Evolutionary conservation across 2,329 filamentous ascomycete genomes (phyloP), one percentile per base, ranked within the genome.

Genomic region (Exophiala aquamarina): DNA sequence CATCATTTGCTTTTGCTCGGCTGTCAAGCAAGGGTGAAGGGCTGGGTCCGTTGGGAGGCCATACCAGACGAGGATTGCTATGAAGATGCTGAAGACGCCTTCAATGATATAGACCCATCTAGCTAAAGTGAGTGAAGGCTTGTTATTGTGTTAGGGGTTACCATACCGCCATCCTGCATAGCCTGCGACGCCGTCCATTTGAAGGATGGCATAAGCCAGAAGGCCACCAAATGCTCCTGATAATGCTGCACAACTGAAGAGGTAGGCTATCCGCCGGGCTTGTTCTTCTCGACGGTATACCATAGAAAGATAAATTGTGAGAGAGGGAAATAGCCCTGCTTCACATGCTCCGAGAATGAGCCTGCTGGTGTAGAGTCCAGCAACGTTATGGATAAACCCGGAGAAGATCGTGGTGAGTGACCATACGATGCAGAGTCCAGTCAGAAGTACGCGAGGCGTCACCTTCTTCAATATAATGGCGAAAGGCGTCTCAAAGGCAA

Each of bases 211-310:
- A 19, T 42, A 42, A 15, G 44, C 44, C 5, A 47, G 18, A 15
- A 50, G 26, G 0, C 76, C 75, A 28, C 36, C 33, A 13, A 38
- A 37, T n/a, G 44, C 36, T 14, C 43, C 29, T 36, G 29, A 37
- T 11, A 41, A 11, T 17, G 23, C 26, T 1, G 21, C 35, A 32
- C 52, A 78, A 0, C 82, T 82, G 62, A 61, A 67, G 1, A 56
- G 80, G 81, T 60, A 56, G 60, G 66, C 83, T 77, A 89, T 2
- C 82, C 81, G 2, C 72, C 66, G 2, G 83, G 67, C 1, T 82
- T 83, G 4, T 45, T 49, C 20, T 29, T 70, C 64, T 1, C 67
- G 61, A 3, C 60, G 61, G 41, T 70, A 71, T 1, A 69, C 61
- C 63, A 67, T 69, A 4, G 66, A 66, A 23, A 71, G 50, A 33